Conservation (phyloP, 352 stramenopile genomes). For the Thraustochytrium striatum region DNA sequence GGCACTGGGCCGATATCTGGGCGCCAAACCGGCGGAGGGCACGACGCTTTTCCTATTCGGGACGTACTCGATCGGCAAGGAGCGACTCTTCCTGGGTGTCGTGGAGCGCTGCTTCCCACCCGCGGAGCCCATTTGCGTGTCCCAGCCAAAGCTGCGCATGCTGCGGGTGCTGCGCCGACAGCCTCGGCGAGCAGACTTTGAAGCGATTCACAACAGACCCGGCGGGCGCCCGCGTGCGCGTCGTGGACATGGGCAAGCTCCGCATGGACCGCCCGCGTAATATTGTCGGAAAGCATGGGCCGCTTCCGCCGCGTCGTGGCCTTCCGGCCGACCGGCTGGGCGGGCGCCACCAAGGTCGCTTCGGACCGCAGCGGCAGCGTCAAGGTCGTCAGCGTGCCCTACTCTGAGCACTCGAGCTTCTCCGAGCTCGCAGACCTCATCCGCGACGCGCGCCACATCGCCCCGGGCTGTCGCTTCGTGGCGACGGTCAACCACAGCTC, state of each 20-base stretch:
- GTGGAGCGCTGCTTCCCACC: constrained; percentile 62
- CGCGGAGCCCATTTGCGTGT: constrained; percentile 62
- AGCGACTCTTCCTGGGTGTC: constrained; percentile 89
- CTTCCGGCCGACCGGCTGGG: constrained; percentile 90
- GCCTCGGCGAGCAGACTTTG: constrained; percentile 63
- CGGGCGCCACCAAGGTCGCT: constrained; percentile 69
- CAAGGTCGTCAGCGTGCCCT: constrained; percentile 86
- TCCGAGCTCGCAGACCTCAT: constrained; percentile 86
- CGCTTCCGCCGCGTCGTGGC: constrained; percentile 78
- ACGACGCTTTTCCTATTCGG: constrained; percentile 87
- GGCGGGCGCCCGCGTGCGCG: constrained; percentile 71
- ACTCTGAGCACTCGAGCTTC: constrained; percentile 94
- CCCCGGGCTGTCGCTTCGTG: constrained; percentile 64
- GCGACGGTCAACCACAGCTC: constrained; percentile 46
- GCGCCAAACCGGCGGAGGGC: constrained; percentile 52
- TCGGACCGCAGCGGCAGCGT: constrained; percentile 72
- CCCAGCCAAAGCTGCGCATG: background rate
- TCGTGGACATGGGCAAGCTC: constrained; percentile 84
- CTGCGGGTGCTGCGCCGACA: constrained; percentile 21
- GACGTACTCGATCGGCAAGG: constrained; percentile 94
- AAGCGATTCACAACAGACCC: constrained; percentile 75
- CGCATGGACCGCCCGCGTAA: constrained; percentile 79
- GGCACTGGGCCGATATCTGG: constrained; percentile 53
- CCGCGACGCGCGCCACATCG: constrained; percentile 77
- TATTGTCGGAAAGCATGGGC: constrained; percentile 65